A percentile compares a stretch with the other conserved stretches of the same genome.
These are phyloP conservation scores for Drechslerella coelobrocha DNA, from an alignment of 2,329 filamentous ascomycete genomes.

Conservation along the genomic window DNA sequence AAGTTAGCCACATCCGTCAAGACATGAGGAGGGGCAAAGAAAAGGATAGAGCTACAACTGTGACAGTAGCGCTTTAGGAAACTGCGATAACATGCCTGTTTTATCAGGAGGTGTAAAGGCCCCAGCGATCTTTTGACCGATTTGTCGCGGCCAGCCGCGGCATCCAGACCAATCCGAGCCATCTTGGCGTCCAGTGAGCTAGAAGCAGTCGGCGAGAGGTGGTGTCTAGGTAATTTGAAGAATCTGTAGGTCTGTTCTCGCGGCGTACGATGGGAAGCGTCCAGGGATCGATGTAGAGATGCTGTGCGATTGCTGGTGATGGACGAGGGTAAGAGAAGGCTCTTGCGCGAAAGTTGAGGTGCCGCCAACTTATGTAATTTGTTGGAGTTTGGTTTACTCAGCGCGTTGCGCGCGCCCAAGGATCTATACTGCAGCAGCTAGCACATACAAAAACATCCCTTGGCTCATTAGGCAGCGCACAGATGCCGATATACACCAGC, in stretches of 20 bases:
- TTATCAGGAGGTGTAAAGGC: conserved; percentile 70
- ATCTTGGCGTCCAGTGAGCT: background rate
- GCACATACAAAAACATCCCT: background rate
- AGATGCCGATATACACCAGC: background rate
- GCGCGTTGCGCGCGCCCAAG: conserved; percentile 1
- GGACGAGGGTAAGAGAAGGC: background rate
- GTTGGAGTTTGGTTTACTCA: conserved; percentile 28
- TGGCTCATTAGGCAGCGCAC: background rate
- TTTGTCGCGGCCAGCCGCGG: conserved; percentile 18
- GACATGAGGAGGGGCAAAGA: conserved; percentile 1
- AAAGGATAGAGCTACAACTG: background rate
- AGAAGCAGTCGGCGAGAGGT: background rate
- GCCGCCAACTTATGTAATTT: conserved; percentile 10
- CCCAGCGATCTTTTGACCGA: conserved; percentile 67
- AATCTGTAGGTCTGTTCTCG: background rate
- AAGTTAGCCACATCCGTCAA: background rate
- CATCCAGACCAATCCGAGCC: background rate
- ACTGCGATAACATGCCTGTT: conserved; percentile 65
- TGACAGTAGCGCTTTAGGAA: background rate
- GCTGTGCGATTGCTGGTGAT: background rate
- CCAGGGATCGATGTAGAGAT: too few species aligned
- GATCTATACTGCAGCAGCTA: background rate
- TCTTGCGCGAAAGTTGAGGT: background rate
- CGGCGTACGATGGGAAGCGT: too few species aligned
- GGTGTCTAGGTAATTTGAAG: background rate